A percentile compares a stretch with the other conserved stretches of the same genome.
Conservation (phyloP, 108 stramenopile genomes). For the Skeletonema marinoi region DNA sequence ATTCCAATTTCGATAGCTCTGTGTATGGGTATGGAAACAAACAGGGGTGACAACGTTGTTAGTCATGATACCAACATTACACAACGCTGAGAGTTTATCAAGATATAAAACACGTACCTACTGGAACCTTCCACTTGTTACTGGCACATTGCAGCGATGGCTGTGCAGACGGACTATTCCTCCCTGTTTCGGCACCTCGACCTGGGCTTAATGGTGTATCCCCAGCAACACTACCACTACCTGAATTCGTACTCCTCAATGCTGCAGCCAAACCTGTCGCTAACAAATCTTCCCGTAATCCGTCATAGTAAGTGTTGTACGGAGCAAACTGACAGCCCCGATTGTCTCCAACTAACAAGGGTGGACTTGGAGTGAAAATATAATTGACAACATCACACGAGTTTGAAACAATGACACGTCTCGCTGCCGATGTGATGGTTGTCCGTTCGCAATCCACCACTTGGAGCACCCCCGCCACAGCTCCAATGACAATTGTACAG, state of each 20-base stretch:
- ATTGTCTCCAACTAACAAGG: conserved; percentile 88
- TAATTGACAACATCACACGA: conserved; percentile 70
- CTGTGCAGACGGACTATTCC: conserved; percentile 46
- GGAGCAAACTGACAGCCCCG: conserved; percentile 88
- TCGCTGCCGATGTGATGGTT: conserved; percentile 71
- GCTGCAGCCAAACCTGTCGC: conserved; percentile 85
- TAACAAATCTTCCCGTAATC: conserved; percentile 82
- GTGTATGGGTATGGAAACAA: background rate
- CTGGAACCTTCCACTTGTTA: conserved; percentile 90
- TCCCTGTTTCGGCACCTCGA: conserved; percentile 21
- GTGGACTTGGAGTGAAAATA: conserved; percentile 84
- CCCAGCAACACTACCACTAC: conserved; percentile 18
- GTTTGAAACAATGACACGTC: conserved; percentile 79
- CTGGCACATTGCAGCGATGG: conserved; percentile 86
- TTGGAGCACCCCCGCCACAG: conserved; percentile 87
- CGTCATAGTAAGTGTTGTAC: conserved; percentile 90
- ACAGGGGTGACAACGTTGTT: background rate
- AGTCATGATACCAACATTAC: background rate
- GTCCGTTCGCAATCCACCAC: conserved; percentile 89
- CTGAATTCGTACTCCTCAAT: conserved; percentile 21
- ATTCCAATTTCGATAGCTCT: conserved; percentile 73
- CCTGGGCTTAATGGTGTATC: conserved; percentile 36
- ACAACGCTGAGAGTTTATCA: background rate
- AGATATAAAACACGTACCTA: conserved; percentile 28
- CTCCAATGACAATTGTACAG: conserved; percentile 97